A percentile compares a stretch with the other conserved stretches of the same genome.
phyloP scores from a whole-genome alignment of 1,139 yeast genomes.

The Candida sanyaensis region DNA sequence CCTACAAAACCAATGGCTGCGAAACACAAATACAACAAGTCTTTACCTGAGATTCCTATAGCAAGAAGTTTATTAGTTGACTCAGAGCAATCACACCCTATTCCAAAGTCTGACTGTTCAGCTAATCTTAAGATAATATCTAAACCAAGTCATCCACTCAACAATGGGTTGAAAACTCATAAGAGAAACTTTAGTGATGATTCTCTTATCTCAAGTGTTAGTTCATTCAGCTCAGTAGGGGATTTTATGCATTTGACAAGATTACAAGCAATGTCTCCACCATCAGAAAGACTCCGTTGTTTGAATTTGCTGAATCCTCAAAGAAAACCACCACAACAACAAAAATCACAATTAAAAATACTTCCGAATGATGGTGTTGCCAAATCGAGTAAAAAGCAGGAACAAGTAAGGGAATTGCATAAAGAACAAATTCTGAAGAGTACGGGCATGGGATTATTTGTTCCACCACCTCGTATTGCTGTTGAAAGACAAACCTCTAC shows the following conservation, averaged over 20 bases:
- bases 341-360: neutral
- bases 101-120: constrained; percentile 8
- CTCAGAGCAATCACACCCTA: neutral
- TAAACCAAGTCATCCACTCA: constrained; percentile 3
- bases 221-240: constrained; percentile 40
- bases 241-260: constrained; percentile 27
- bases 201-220: constrained; percentile 39
- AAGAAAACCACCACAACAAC: constrained; percentile 9
- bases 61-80: constrained; percentile 1
- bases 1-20: neutral
- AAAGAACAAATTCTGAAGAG: neutral
- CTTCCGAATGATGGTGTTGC: neutral
- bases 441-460: neutral
- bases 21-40: constrained; percentile 3
- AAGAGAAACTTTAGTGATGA: constrained; percentile 42
- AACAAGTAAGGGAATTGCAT: neutral
- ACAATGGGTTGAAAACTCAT: constrained; percentile 19
- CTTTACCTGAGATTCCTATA: constrained; percentile 5
- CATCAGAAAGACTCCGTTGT: constrained; percentile 3
- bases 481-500: constrained; percentile 4
- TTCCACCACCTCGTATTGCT: neutral
- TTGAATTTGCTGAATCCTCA: neutral
- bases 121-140: constrained; percentile 5
- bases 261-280: constrained; percentile 5
- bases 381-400: neutral